These are phyloP conservation scores for Fusarium caatingaense DNA, from an alignment of 2,329 filamentous ascomycete species.

Conservation along the genomic window DNA sequence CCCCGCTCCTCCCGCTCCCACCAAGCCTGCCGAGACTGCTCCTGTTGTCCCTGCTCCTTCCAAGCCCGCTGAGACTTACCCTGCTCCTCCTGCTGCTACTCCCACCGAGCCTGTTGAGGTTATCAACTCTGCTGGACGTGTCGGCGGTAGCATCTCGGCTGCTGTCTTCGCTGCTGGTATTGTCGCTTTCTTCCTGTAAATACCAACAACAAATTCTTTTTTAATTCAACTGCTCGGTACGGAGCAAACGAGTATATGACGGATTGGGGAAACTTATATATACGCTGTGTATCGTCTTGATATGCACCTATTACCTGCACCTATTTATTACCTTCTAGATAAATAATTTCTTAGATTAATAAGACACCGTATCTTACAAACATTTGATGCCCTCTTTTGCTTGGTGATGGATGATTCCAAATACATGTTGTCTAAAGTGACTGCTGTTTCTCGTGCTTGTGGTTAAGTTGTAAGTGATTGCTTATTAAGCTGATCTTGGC, in stretches of 20 bases:
- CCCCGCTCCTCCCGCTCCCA: conserved; percentile 2
- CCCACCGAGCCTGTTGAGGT: background rate
- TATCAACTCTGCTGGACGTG: conserved; percentile 27
- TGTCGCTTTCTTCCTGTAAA: conserved; percentile 33
- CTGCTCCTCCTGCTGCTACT: background rate
- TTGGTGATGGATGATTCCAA: too few species aligned
- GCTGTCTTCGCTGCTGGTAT: conserved; percentile 23
- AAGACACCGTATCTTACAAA: background rate
- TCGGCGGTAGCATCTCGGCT: conserved; percentile 14
- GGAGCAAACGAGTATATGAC: conserved; percentile 26
- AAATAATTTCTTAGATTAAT: conserved; percentile 28
- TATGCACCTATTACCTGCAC: conserved; percentile 31
- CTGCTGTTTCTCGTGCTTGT: too few species aligned
- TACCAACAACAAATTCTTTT: background rate
- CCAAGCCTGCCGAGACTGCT: conserved; percentile 17
- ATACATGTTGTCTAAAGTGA: too few species aligned
- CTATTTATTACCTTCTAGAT: conserved; percentile 14
- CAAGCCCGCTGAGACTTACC: background rate
- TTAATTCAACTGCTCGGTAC: conserved; percentile 2
- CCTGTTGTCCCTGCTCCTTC: conserved; percentile 8
- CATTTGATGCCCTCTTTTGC: too few species aligned
- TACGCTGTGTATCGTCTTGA: conserved; percentile 12
- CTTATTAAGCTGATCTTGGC: too few species aligned
- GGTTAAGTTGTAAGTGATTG: too few species aligned
- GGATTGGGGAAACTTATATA: conserved; percentile 16